phyloP scores from a whole-genome alignment of 495 filamentous ascomycete genomes.

The Aspergillus diversus region DNA sequence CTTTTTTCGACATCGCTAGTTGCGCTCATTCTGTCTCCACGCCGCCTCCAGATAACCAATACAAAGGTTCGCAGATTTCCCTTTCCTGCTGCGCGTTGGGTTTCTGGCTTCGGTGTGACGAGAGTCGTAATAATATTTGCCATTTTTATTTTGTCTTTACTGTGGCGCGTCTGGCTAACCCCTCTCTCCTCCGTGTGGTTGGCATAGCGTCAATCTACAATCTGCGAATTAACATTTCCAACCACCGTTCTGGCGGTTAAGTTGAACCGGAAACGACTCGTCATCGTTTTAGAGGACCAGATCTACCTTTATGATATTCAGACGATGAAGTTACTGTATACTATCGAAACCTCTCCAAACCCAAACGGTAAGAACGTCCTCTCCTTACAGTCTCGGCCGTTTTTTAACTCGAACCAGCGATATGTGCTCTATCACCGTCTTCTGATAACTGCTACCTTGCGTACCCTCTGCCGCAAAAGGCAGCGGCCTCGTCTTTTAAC shows the following conservation, averaged over 20 bases:
- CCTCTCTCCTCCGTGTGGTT: slow-evolving; percentile 11
- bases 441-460: slow-evolving; percentile 95
- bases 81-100: not conserved
- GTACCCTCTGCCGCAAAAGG: slow-evolving; percentile 87
- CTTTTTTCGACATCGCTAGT: slow-evolving; percentile 99
- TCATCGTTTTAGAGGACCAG: slow-evolving; percentile 90
- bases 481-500: slow-evolving; percentile 61
- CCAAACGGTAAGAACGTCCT: slow-evolving; percentile 63
- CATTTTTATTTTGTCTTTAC: not conserved
- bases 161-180: slow-evolving; percentile 15
- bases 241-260: slow-evolving; percentile 90
- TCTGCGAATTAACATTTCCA: slow-evolving; percentile 98
- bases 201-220: slow-evolving; percentile 81
- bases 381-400: slow-evolving; percentile 16
- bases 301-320: slow-evolving; percentile 98
- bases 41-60: slow-evolving; percentile 92
- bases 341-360: slow-evolving; percentile 91
- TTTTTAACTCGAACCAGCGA: slow-evolving; percentile 56
- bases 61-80: slow-evolving; percentile 73
- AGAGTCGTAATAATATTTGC: not conserved
- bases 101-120: not conserved
- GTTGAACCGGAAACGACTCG: slow-evolving; percentile 90
- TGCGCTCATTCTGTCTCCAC: slow-evolving; percentile 84
- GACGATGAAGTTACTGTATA: slow-evolving; percentile 92
- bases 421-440: slow-evolving; percentile 89